Evolutionary conservation across 495 filamentous ascomycete species (phyloP).

Genomic region (Viridothelium virens): DNA sequence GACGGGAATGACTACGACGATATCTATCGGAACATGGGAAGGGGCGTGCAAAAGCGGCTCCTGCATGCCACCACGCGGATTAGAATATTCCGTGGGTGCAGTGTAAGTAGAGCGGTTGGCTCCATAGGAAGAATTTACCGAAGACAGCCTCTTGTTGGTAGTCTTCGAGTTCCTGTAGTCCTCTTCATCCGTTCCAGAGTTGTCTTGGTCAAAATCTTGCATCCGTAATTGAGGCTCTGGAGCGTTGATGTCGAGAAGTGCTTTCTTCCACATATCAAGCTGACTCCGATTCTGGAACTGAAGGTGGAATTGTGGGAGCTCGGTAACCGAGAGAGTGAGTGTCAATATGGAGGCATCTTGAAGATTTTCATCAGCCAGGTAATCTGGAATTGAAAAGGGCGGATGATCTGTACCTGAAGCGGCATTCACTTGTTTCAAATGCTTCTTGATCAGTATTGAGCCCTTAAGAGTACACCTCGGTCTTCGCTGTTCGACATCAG

Average conservation of each 20-base stretch:
- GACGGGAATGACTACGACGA: conserved; percentile 94
- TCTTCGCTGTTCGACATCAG: conserved; percentile 44
- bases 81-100: conserved; percentile 74
- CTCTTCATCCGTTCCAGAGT: conserved; percentile 82
- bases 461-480: conserved; percentile 85
- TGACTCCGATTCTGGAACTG: conserved; percentile 79
- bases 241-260: conserved; percentile 74
- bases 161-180: conserved; percentile 67
- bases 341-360: conserved; percentile 77
- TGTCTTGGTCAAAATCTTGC: conserved; percentile 66
- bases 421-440: conserved; percentile 83
- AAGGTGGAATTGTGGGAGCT: conserved; percentile 95
- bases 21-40: conserved; percentile 85
- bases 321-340: conserved; percentile 81
- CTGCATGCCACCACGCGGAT: conserved; percentile 34
- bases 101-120: conserved; percentile 67
- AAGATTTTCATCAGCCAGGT: too few species aligned
- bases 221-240: conserved; percentile 44
- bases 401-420: conserved; percentile 40
- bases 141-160: conserved; percentile 68
- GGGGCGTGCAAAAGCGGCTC: conserved; percentile 46
- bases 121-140: conserved; percentile 78
- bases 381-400: too few species aligned
- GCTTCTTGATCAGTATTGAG: conserved; percentile 97
- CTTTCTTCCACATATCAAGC: conserved; percentile 85